Base-by-base conservation (phyloP, 306 rosid genomes). In the Acacia melanoxylon region DNA sequence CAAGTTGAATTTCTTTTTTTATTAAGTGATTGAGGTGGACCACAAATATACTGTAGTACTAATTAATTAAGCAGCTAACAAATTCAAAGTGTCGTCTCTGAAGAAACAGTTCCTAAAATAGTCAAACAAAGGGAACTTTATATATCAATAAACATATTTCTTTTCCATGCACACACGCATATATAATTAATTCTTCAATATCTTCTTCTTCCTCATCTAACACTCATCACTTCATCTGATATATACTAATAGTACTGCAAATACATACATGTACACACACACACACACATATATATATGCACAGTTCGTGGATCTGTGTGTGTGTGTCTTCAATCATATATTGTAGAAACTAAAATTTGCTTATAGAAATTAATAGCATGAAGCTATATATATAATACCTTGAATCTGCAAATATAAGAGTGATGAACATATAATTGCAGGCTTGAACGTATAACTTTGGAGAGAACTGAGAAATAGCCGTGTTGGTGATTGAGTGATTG, bases 401-500 rank as follows among this genome's bases (percentile, higher is more conserved):
- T 79, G 83, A 70, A 82, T 61, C 44, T 59, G 48, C 27, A 58
- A n/a, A 22, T 58, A 58, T 58, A 70, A 24, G 71, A 24, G 71
- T 54, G 61, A 51, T 51, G 58, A 51, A 51, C 58, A 5, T 10
- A 44, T 10, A 44, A 52, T 44, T 35, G 76, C 62, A 16, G 76
- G 58, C 25, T 33, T 62, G 8, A 65, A 41, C 20, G 12, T 46
- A 4, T 4, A 51, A 51, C 58, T 25, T 61, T 12, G 67, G 22
- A 40, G 33, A 12, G 72, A 86, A 33, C n/a, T 15, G 62, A 51
- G 62, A 59, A 46, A 68, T 22, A 10, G 65, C 29, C 68, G 65
- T 90, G 96, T 90, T 93, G 96, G 92, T 84, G 86, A 75, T 84
- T 90, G 97, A 91, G 93, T 90, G 97, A 85, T 93, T 90, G 97